Evolutionary conservation across 2,329 filamentous ascomycete genomes (phyloP).

Genomic region (Phialophora macrospora): DNA sequence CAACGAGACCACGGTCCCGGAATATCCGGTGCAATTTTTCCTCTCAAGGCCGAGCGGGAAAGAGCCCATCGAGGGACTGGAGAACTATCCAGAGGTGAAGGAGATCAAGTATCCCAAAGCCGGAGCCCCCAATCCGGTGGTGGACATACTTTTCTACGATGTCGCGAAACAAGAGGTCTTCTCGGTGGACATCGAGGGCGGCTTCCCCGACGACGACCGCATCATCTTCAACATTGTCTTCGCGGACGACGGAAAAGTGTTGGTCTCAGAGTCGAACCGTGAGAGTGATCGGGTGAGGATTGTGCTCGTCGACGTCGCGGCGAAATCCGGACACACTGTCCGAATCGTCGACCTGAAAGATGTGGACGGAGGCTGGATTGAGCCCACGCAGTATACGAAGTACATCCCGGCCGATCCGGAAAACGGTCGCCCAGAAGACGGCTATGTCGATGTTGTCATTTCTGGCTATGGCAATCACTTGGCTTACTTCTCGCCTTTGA

Average conservation of each 20-base stretch:
- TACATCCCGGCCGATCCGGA: slow-evolving; percentile 83
- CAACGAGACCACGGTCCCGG: slow-evolving; percentile 88
- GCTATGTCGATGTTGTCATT: slow-evolving; percentile 90
- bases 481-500: slow-evolving; percentile 88
- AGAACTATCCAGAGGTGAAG: slow-evolving; percentile 86
- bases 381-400: slow-evolving; percentile 82
- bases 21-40: slow-evolving; percentile 93
- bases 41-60: slow-evolving; percentile 81
- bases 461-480: slow-evolving; percentile 87
- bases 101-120: slow-evolving; percentile 98
- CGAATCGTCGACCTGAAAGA: slow-evolving; percentile 77
- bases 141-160: slow-evolving; percentile 88
- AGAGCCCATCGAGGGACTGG: slow-evolving; percentile 69
- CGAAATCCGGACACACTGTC: slow-evolving; percentile 76
- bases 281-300: slow-evolving; percentile 91
- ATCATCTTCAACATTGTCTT: slow-evolving; percentile 93
- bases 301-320: slow-evolving; percentile 77
- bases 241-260: slow-evolving; percentile 77
- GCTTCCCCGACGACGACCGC: slow-evolving; percentile 79
- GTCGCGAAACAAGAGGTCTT: slow-evolving; percentile 77
- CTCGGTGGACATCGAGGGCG: slow-evolving; percentile 73
- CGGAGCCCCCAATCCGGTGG: slow-evolving; percentile 88
- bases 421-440: slow-evolving; percentile 78
- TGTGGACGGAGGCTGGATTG: slow-evolving; percentile 97
- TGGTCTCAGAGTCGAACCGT: slow-evolving; percentile 91